Conservation (phyloP, 83 land plant species). For the Larix sibirica region DNA sequence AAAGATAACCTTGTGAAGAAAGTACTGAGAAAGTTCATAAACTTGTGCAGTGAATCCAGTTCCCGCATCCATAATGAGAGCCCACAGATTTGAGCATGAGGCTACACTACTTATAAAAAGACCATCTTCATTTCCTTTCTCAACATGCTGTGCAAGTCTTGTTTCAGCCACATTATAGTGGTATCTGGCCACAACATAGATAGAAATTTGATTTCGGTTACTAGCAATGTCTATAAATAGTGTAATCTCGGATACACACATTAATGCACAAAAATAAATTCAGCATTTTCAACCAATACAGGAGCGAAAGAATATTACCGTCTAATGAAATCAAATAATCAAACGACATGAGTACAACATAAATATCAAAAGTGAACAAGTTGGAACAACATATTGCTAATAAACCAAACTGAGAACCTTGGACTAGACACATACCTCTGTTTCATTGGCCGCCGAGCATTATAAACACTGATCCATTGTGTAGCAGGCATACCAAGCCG, state of each 20-base stretch:
- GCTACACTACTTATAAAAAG: slow-evolving; percentile 66
- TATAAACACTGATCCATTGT: slow-evolving; percentile 95
- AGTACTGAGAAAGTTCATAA: slow-evolving; percentile 65
- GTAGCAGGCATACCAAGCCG: slow-evolving; percentile 92
- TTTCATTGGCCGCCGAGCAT: slow-evolving; percentile 89
- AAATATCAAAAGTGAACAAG: too few relatives aligned
- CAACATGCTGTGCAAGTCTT: slow-evolving; percentile 62
- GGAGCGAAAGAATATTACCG: too few relatives aligned
- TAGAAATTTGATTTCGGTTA: not conserved
- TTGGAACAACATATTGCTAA: too few relatives aligned
- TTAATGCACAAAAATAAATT: too few relatives aligned
- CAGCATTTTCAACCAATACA: too few relatives aligned
- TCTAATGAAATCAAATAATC: too few relatives aligned
- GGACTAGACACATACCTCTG: slow-evolving; percentile 54
- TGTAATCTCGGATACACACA: too few relatives aligned
- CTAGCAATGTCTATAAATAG: too few relatives aligned
- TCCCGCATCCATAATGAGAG: slow-evolving; percentile 57
- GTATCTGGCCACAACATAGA: slow-evolving; percentile 53
- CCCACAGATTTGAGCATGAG: slow-evolving; percentile 74
- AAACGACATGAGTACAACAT: too few relatives aligned
- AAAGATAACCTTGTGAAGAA: slow-evolving; percentile 73
- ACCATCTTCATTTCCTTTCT: slow-evolving; percentile 66
- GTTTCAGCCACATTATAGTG: slow-evolving; percentile 74
- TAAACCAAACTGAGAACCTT: too few relatives aligned
- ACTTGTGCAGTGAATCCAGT: slow-evolving; percentile 55